Evolutionary conservation across 495 filamentous ascomycete species (phyloP), one percentile per base, ranked within the genome.

Genomic region (Hypoxylon intermedium): DNA sequence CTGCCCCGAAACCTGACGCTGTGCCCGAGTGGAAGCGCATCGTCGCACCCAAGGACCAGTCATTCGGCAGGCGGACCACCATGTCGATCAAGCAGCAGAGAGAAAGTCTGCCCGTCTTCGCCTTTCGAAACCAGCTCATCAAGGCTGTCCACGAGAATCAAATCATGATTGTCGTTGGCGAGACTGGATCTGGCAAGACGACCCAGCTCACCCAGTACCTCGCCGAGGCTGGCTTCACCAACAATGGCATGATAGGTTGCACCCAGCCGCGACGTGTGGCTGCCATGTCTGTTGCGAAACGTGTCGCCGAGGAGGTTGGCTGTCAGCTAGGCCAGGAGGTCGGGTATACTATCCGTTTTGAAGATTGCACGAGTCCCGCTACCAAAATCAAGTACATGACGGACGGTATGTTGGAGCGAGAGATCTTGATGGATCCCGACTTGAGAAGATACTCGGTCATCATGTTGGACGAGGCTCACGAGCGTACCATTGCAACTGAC

Each of bases 361-460:
- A 99, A 68, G 95, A 99, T 67, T 89, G 86, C 67, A 97, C 94
- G 0, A 89, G 87, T 60, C 87, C 92, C 1, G 86, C 90, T 11
- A 98, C 94, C 9, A 88, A 87, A 71, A 97, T 99, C 78, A 98
- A 98, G 76, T 99, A 98, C 75, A 97, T 98, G 93, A 99, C 94
- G 9, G 94, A 99, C 60, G 94, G 94, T 73, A 99, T 98, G 89
- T 83, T 99, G 65, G 87, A 98, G 75, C 79, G 94, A 75, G 95
- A 99, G 74, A 91, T 97, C 55, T 78, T 99, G 12, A 78, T 97
- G 23, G 95, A 98, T 68, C 90, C 92, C 0, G 85, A 93, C 65
- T 74, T 98, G 38, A 89, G 83, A 70, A 85, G 87, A 63, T 99
- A 99, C 64, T 92, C 90, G 2, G 90, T 95, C 50, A 97, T 99